Base-by-base conservation (phyloP, 768 basidiomycete species). In the Scleroderma bovista region DNA sequence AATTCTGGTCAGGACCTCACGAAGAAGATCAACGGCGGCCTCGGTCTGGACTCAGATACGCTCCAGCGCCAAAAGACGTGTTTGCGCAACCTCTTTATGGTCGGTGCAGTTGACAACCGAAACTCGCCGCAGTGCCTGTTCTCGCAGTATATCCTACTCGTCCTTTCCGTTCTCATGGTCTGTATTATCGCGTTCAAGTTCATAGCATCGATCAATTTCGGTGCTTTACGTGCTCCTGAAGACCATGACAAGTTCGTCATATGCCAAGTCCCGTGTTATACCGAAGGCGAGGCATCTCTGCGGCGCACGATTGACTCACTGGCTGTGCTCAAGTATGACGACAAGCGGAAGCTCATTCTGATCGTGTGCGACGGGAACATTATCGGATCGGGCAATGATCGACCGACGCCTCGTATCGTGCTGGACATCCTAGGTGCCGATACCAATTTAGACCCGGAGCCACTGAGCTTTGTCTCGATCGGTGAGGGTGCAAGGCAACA, bases 321-420 rank as follows among this genome's bases (percentile, higher is more conserved):
- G 50, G 92, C 95, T 2, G 81, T 88, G 65, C 76, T 95, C 69
- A 94, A 91, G 68, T 99, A 98, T 60, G 95, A 99, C 61, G 95
- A 99, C 74, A 99, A 98, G 70, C 88, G 95, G 34, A 97, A 97
- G 69, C 74, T 98, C 8, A 74, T 98, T 24, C 78, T 95, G 53
- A 74, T 97, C 71, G 86, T 97, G 60, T 98, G 95, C 62, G 95
- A 99, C 66, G 95, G 95, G 58, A 99, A 93, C 79, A 96, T 98
- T 55, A 90, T 97, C 52, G 95, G 95, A 60, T 88, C 88, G 3
- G 94, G 95, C 6, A 98, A 98, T 68, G 93, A 98, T 69, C 80
- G 91, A 20, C 90, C 94, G 6, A 99, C 95, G 0, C 95, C 95
- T 1, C 84, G 92, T 44, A 96, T 99, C 54, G 95, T 95, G 15